Base-by-base conservation (phyloP, 495 filamentous ascomycete species). In the Talaromyces ruber region DNA sequence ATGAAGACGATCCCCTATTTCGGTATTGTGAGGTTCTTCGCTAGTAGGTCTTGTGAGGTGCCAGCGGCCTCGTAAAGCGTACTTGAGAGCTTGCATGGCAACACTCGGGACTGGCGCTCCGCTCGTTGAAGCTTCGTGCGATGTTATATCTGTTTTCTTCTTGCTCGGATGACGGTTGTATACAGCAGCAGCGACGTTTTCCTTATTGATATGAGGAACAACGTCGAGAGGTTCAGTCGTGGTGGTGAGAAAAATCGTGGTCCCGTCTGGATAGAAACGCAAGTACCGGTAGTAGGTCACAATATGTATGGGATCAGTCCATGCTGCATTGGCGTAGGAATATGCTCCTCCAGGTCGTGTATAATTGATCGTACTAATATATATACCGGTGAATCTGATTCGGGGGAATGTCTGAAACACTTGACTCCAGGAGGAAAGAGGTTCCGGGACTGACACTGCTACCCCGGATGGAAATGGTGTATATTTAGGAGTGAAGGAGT, bases 211-310 rank as follows among this genome's bases (percentile, higher is more conserved):
- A 63, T 89, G 76, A 54, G 88, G 88, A 1, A 96, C 91, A 12
- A 98, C 89, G 28, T 96, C 91, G 26, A 83, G 75, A 0, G 94
- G 94, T 72, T 96, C 90, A 28, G 83, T 76, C 1, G 90, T 94
- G 1, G 88, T 88, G 6, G 92, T 78, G 8, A 98, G 77, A 47
- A 84, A 89, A 29, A 97, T 83, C 56, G 82, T 85, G 1, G 88
- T 86, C 25, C 94, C 94, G 73, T 97, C 89, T 22, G 91, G 88
- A 77, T 95, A 96, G 74, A 98, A 94, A 12, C 94, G 88, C 0
- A 98, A 80, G 71, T 98, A 98, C 39, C 94, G 90, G 77, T 94
- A 98, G 74, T 98, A 98, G 0, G 94, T 98, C 37, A 98, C 92
- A 58, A 97, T 96, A 68, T 93, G 92, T 21, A 98, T 88, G 12